Conservation (phyloP, 805 yeast species). For the Metschnikowia matae region DNA sequence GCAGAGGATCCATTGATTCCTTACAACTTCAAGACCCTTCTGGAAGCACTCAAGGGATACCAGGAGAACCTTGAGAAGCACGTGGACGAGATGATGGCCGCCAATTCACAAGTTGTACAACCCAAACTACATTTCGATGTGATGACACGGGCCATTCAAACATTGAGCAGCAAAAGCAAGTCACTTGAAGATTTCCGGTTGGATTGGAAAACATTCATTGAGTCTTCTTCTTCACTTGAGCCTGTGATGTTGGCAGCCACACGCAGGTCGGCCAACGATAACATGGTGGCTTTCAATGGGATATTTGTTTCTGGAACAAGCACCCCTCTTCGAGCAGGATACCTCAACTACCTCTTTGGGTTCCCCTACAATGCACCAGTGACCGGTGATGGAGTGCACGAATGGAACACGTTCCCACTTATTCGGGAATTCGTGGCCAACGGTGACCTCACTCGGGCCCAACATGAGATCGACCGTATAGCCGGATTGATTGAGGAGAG, state of each 20-base stretch:
- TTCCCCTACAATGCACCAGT: conserved; percentile 57
- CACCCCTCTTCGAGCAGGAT: conserved; percentile 55
- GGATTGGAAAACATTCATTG: conserved; percentile 55
- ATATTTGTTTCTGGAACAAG: conserved; percentile 45
- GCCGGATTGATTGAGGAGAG: conserved; percentile 25
- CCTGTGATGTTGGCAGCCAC: conserved; percentile 67
- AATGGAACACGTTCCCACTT: conserved; percentile 71
- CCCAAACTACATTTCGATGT: conserved; percentile 20
- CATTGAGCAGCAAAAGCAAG: conserved; percentile 34
- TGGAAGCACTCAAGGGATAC: conserved; percentile 40
- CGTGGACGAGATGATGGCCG: conserved; percentile 16
- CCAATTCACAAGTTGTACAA: conserved; percentile 11
- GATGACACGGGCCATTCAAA: conserved; percentile 24
- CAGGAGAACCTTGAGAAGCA: conserved; percentile 45
- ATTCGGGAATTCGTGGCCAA: conserved; percentile 62
- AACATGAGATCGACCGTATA: conserved; percentile 45
- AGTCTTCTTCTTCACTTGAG: conserved; percentile 51
- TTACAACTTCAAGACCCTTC: conserved; percentile 49
- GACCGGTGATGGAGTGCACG: conserved; percentile 26
- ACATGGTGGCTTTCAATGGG: conserved; percentile 52
- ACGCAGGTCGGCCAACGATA: conserved; percentile 80
- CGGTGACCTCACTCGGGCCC: conserved; percentile 51
- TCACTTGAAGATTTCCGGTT: conserved; percentile 50
- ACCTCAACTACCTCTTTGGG: conserved; percentile 64
- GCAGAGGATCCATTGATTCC: conserved; percentile 78